Base-by-base conservation (phyloP, 345 rosid genomes). In the Arabis hirsuta region DNA sequence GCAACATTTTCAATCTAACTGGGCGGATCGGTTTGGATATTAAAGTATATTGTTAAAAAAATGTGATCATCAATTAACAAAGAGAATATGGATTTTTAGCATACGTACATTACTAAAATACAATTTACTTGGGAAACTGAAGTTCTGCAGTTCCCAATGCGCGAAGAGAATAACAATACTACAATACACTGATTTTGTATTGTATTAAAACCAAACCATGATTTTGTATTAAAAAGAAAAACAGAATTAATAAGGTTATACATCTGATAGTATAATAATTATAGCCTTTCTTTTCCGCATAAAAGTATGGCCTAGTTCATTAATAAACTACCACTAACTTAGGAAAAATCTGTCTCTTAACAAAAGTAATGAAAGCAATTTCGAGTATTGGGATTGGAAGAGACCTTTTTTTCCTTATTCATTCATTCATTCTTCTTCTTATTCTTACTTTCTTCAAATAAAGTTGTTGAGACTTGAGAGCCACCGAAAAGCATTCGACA, bases 401-500 rank as follows among this genome's bases (percentile, higher is more conserved):
- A 85, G 71, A 82, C 66, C 70, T 77, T 65, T 45, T 34, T 47
- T 3, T 12, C 42, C 62, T 75, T 62, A 36, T 54, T 74, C 73
- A 71, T 67, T 73, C 73, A 36, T 54, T 74, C 73, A 73, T 66
- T 81, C 78, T 73, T 70, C 72, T 81, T 68, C 63, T 60, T 57
- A 52, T 62, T 26, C 47, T 68, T 47, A 22, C 22, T 65, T 65
- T 65, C 72, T 20, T 65, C 9, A 57, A 65, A 82, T 77, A 83
- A 76, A 77, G 83, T 61, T 51, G 73, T 79, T 78, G 82, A 80
- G 83, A 73, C 72, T 81, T 78, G 82, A 82, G 81, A 83, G 86
- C 80, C 98, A 92, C 98, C 98, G 96, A 90, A 92, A 92, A 92
- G 97, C 93, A 88, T 63, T 62, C 71, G 65, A 83, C 85, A 82